Percentiles rank a stretch among this genome's conserved stretches.
These are phyloP conservation scores for Arabidopsis arenosa DNA, from an alignment of 345 rosid genomes.

Conservation along the genomic window DNA sequence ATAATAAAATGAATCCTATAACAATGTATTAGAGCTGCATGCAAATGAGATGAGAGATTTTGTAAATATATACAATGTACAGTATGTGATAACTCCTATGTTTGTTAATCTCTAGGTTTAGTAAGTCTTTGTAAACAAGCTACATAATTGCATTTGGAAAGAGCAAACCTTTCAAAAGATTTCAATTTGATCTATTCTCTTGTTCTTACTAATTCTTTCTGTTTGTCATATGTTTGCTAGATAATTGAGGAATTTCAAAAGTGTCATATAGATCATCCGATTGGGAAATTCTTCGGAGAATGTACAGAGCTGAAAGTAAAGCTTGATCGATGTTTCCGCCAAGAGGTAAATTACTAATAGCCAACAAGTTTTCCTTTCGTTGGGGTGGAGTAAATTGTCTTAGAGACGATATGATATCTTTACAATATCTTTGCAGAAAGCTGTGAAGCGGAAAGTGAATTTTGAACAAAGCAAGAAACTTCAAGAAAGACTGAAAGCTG, in stretches of 20 bases:
- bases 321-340: slow-evolving; percentile 88
- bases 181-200: neutral
- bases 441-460: slow-evolving; percentile 85
- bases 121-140: neutral
- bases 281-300: slow-evolving; percentile 82
- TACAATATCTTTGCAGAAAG: slow-evolving; percentile 60
- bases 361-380: neutral
- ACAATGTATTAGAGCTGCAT: neutral
- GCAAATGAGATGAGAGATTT: neutral
- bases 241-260: slow-evolving; percentile 87
- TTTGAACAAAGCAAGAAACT: slow-evolving; percentile 63
- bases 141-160: slow-evolving; percentile 1
- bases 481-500: slow-evolving; percentile 56
- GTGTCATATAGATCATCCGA: slow-evolving; percentile 87
- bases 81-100: too few species aligned
- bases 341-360: slow-evolving; percentile 57
- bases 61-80: neutral
- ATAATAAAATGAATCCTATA: neutral
- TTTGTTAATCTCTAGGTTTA: slow-evolving; percentile 13
- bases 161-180: neutral
- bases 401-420: slow-evolving; percentile 4
- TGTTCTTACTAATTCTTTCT: neutral
- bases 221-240: slow-evolving; percentile 43
- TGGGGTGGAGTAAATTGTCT: slow-evolving; percentile 9
- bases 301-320: slow-evolving; percentile 84